phyloP scores from a whole-genome alignment of 805 yeast species.

The Ogataea nakhonphanomensis region DNA sequence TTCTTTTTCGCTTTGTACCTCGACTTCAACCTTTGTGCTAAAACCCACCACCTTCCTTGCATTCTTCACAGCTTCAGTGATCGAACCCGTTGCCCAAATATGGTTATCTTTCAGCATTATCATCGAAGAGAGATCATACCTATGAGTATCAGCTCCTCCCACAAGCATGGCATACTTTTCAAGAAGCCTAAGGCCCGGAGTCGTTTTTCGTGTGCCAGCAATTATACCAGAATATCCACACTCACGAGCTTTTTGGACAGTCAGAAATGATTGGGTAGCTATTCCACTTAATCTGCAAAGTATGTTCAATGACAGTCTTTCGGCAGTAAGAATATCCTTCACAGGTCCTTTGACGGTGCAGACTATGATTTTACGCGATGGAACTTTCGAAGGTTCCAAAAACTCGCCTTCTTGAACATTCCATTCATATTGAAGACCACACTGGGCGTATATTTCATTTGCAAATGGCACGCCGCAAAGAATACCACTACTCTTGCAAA shows the following conservation, averaged over 20 bases:
- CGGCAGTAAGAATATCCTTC: conserved; percentile 74
- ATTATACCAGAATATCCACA: conserved; percentile 76
- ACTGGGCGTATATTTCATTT: conserved; percentile 74
- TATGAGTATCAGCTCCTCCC: conserved; percentile 91
- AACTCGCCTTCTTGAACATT: conserved; percentile 62
- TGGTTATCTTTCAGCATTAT: conserved; percentile 96
- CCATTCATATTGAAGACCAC: conserved; percentile 74
- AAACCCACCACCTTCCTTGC: conserved; percentile 87
- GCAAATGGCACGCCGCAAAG: conserved; percentile 89
- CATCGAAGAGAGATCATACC: conserved; percentile 90
- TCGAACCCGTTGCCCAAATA: conserved; percentile 89
- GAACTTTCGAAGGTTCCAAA: conserved; percentile 39
- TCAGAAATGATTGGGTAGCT: conserved; percentile 66
- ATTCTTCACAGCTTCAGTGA: conserved; percentile 71
- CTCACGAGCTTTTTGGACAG: conserved; percentile 58
- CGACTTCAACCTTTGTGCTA: conserved; percentile 87
- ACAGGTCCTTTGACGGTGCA: conserved; percentile 82
- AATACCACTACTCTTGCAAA: conserved; percentile 77
- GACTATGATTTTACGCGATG: conserved; percentile 58
- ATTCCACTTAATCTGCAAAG: conserved; percentile 83
- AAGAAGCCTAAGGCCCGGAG: conserved; percentile 85
- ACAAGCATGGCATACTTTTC: conserved; percentile 94
- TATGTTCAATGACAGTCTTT: conserved; percentile 80
- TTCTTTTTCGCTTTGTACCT: conserved; percentile 78
- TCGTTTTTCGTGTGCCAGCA: conserved; percentile 97